These are phyloP conservation scores for Marasmius tenuissimus DNA, from an alignment of 1,284 basidiomycete genomes.

Conservation along the genomic window DNA sequence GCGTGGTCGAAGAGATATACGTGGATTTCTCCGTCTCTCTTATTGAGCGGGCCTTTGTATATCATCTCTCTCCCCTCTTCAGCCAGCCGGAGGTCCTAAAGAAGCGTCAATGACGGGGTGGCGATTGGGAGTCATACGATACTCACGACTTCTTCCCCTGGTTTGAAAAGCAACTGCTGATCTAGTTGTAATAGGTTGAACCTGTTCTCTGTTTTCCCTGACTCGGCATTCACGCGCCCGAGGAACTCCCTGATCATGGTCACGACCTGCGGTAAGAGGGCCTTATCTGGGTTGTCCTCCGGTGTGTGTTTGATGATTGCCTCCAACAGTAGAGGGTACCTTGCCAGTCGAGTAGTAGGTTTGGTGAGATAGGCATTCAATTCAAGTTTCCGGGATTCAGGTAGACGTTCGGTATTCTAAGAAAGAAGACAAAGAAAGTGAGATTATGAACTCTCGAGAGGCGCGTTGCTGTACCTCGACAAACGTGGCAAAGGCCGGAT, in stretches of 20 bases:
- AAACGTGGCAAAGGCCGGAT: slow-evolving; percentile 93
- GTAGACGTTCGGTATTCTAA: slow-evolving; percentile 86
- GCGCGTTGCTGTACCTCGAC: slow-evolving; percentile 72
- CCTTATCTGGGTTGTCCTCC: slow-evolving; percentile 89
- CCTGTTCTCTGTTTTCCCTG: slow-evolving; percentile 89
- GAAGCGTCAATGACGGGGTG: slow-evolving; percentile 1
- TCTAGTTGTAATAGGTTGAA: slow-evolving; percentile 92
- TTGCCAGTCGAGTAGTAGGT: slow-evolving; percentile 94
- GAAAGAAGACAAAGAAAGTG: slow-evolving; percentile 1
- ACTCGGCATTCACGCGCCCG: slow-evolving; percentile 87
- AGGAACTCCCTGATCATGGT: slow-evolving; percentile 83
- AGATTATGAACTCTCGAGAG: neutral
- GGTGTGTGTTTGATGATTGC: slow-evolving; percentile 94
- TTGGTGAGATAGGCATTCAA: slow-evolving; percentile 98
- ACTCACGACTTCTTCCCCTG: slow-evolving; percentile 81
- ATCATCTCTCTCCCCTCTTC: slow-evolving; percentile 92
- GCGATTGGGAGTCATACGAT: slow-evolving; percentile 7
- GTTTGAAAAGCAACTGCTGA: slow-evolving; percentile 84
- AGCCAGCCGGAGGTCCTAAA: slow-evolving; percentile 80
- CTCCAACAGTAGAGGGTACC: slow-evolving; percentile 93
- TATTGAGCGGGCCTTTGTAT: slow-evolving; percentile 92
- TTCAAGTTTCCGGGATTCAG: slow-evolving; percentile 95
- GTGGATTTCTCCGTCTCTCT: slow-evolving; percentile 89
- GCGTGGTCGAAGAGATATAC: slow-evolving; percentile 98
- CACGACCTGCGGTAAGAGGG: slow-evolving; percentile 77